phyloP scores from a whole-genome alignment of 2,329 filamentous ascomycete genomes.

The Colletotrichum godetiae region DNA sequence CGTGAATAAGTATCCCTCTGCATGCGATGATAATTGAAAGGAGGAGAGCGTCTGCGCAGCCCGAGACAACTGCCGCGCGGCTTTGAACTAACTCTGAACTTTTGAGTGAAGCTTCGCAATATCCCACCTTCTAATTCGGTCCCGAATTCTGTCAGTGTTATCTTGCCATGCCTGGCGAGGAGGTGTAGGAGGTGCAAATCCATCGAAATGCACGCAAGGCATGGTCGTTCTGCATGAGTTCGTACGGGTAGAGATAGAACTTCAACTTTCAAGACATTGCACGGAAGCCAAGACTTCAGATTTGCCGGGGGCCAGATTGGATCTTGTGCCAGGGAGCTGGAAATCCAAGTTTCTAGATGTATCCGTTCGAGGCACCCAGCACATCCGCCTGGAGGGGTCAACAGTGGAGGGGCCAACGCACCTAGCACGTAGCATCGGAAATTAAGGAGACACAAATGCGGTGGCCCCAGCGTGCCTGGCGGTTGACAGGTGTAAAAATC shows the following conservation, averaged over 20 bases:
- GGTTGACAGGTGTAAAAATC: neutral
- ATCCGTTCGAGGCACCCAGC: neutral
- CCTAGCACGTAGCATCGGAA: neutral
- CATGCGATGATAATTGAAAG: neutral
- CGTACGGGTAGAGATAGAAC: neutral
- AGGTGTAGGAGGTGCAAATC: too few species aligned
- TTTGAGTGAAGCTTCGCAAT: neutral
- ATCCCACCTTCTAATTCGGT: neutral
- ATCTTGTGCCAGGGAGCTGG: neutral
- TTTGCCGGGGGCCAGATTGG: neutral
- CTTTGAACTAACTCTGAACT: neutral
- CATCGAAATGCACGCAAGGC: too few species aligned
- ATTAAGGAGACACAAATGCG: neutral
- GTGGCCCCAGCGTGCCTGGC: neutral
- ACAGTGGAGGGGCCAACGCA: neutral
- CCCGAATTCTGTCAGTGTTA: neutral
- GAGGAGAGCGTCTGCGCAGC: neutral
- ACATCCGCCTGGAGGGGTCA: neutral
- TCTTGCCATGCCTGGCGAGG: neutral
- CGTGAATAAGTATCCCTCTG: neutral
- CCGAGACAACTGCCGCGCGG: neutral
- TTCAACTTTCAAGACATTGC: neutral
- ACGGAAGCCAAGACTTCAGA: neutral
- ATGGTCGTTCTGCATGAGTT: too few species aligned
- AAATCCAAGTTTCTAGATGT: neutral